A percentile compares a stretch with the other conserved stretches of the same genome.
Conservation (phyloP, 2,329 filamentous ascomycete species). For the Trichoderma koningii region DNA sequence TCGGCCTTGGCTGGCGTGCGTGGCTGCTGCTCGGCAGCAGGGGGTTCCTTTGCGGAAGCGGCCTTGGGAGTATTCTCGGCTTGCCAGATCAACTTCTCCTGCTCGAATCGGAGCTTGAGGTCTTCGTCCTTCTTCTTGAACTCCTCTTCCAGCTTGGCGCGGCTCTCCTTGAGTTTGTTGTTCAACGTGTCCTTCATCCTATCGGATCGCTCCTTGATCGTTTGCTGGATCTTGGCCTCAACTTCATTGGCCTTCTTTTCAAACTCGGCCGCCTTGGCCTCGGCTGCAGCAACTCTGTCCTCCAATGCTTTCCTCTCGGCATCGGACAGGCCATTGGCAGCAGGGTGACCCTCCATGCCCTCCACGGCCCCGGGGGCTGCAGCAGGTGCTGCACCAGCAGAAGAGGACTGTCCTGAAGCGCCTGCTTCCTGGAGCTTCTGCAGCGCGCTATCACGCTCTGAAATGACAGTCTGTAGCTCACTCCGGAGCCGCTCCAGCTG, state of each 20-base stretch:
- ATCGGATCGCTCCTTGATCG: conserved; percentile 66
- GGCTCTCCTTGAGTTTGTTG: conserved; percentile 70
- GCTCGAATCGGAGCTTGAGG: conserved; percentile 59
- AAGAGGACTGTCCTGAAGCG: conserved; percentile 25
- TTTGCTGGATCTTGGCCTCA: conserved; percentile 62
- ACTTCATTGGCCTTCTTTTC: conserved; percentile 65
- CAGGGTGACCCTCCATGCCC: conserved; percentile 18
- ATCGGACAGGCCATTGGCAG: conserved; percentile 48
- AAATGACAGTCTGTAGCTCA: conserved; percentile 63
- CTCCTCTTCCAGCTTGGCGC: conserved; percentile 53
- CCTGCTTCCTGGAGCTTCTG: conserved; percentile 41
- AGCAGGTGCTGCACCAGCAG: neutral
- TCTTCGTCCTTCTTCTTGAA: conserved; percentile 57
- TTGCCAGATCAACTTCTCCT: conserved; percentile 64
- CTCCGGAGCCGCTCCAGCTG: conserved; percentile 57
- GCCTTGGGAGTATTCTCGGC: conserved; percentile 50
- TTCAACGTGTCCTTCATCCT: conserved; percentile 69
- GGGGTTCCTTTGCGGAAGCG: conserved; percentile 31
- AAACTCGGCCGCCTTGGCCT: conserved; percentile 63
- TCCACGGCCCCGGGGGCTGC: neutral
- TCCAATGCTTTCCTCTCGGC: conserved; percentile 64
- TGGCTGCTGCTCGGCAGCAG: conserved; percentile 34
- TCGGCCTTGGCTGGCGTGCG: conserved; percentile 47
- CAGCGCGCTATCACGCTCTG: conserved; percentile 65
- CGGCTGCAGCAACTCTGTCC: conserved; percentile 60